A percentile compares a stretch with the other conserved stretches of the same genome.
Conservation (phyloP, 2,329 filamentous ascomycete species). For the Xylaria multiplex region DNA sequence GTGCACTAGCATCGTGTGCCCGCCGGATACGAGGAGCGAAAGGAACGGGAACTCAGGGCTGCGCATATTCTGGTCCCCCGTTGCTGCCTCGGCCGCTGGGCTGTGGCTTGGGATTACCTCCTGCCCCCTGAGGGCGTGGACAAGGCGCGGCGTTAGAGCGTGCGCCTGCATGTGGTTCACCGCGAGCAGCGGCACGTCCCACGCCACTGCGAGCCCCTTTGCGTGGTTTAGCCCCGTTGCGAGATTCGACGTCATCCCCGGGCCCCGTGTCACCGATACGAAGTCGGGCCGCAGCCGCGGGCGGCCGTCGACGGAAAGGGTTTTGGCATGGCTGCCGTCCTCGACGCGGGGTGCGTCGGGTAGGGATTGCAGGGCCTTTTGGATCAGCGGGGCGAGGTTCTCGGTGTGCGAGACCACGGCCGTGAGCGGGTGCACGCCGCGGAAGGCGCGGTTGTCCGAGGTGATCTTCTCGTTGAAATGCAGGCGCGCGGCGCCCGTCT, state of each 20-base stretch:
- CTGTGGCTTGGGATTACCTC: not conserved
- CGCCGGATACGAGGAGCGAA: constrained; percentile 88
- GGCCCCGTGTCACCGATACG: constrained; percentile 88
- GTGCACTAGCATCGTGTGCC: constrained; percentile 87
- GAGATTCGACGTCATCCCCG: constrained; percentile 85
- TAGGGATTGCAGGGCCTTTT: constrained; percentile 68
- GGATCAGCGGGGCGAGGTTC: constrained; percentile 74
- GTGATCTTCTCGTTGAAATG: constrained; percentile 86
- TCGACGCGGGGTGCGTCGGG: constrained; percentile 41
- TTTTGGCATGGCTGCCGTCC: not conserved
- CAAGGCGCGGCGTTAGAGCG: constrained; percentile 85
- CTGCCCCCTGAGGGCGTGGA: constrained; percentile 64
- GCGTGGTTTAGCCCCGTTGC: constrained; percentile 82
- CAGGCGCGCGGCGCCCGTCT: constrained; percentile 62
- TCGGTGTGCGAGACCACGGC: constrained; percentile 80
- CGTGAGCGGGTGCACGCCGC: constrained; percentile 81
- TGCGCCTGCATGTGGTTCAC: constrained; percentile 99
- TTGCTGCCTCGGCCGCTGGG: constrained; percentile 2
- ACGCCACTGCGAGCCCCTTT: constrained; percentile 86
- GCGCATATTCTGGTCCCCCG: constrained; percentile 11
- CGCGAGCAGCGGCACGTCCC: constrained; percentile 82
- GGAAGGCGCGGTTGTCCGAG: constrained; percentile 77
- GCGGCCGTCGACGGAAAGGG: constrained; percentile 44
- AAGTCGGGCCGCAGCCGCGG: constrained; percentile 74
- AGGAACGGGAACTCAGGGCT: constrained; percentile 82